Percentiles rank a stretch among this genome's conserved stretches.
Conservation (phyloP, 441 rosid genomes). For the Mallotus repandus region DNA sequence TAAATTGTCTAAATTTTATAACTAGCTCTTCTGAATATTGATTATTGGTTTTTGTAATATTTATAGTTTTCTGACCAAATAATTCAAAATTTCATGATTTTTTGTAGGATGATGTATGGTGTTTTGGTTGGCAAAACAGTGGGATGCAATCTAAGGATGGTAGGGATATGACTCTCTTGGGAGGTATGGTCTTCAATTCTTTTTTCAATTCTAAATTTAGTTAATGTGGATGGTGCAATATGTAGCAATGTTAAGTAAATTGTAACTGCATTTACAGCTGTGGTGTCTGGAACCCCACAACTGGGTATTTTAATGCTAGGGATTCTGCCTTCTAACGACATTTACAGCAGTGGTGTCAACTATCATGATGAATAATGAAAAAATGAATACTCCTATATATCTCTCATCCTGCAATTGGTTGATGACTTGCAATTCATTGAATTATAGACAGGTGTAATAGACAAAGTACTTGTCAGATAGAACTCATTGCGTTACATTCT, state of each 20-base stretch:
- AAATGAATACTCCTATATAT: not conserved
- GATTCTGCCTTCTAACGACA: not conserved
- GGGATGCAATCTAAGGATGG: conserved; percentile 66
- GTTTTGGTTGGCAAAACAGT: conserved; percentile 87
- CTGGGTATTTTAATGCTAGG: not conserved
- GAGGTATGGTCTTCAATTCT: conserved; percentile 53
- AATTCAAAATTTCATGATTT: conserved; percentile 7
- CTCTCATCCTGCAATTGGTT: not conserved
- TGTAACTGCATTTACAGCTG: not conserved
- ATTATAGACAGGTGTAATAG: not conserved
- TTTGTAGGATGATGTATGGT: conserved; percentile 70
- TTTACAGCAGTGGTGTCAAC: not conserved
- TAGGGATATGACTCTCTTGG: conserved; percentile 66
- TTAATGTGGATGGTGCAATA: not conserved
- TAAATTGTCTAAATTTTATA: not conserved
- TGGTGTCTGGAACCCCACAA: not conserved
- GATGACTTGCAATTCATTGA: not conserved
- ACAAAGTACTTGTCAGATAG: not conserved
- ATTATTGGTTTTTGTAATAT: not conserved
- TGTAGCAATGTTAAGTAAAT: not conserved
- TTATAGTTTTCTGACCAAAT: not conserved
- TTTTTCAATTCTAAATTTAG: not conserved
- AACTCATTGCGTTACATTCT: not conserved
- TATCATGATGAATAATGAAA: not conserved
- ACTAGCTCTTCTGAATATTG: no score